phyloP scores from a whole-genome alignment of 805 yeast species.

The Teunomyces lycoperdinae region DNA sequence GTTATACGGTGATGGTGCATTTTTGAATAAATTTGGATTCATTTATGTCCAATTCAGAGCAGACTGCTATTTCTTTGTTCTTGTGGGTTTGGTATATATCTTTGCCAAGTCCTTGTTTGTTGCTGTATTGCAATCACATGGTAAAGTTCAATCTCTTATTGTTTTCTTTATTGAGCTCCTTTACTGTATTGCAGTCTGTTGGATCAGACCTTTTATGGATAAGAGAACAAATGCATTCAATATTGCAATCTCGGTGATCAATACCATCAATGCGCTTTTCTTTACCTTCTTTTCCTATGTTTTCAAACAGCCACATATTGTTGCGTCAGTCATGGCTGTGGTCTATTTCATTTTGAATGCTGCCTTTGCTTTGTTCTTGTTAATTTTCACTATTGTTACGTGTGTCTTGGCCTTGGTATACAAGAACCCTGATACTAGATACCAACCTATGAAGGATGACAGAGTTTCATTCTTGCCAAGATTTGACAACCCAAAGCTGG shows the following conservation, averaged over 20 bases:
- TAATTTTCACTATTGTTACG: constrained; percentile 83
- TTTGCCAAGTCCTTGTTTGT: constrained; percentile 77
- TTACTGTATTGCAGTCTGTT: constrained; percentile 63
- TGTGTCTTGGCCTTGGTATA: constrained; percentile 80
- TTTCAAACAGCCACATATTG: constrained; percentile 80
- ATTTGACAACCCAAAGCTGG: constrained; percentile 36
- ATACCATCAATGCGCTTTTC: constrained; percentile 77
- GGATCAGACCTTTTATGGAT: constrained; percentile 88
- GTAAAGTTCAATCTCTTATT: constrained; percentile 77
- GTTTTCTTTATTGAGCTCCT: constrained; percentile 73
- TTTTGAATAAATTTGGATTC: constrained; percentile 87
- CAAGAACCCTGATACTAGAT: constrained; percentile 92
- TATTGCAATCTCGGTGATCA: constrained; percentile 77
- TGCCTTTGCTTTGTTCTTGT: constrained; percentile 73
- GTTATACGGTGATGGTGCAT: constrained; percentile 76
- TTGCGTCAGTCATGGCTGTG: constrained; percentile 89
- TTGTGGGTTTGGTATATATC: constrained; percentile 60
- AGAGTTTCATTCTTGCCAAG: constrained; percentile 91
- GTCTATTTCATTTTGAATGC: constrained; percentile 90
- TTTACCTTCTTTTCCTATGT: constrained; percentile 85
- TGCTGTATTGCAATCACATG: constrained; percentile 78
- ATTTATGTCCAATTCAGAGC: constrained; percentile 90
- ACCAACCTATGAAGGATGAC: constrained; percentile 96
- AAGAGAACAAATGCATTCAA: constrained; percentile 92
- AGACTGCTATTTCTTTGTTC: constrained; percentile 78